phyloP scores from a whole-genome alignment of 2,329 filamentous ascomycete genomes.

The Colletotrichum lentis region DNA sequence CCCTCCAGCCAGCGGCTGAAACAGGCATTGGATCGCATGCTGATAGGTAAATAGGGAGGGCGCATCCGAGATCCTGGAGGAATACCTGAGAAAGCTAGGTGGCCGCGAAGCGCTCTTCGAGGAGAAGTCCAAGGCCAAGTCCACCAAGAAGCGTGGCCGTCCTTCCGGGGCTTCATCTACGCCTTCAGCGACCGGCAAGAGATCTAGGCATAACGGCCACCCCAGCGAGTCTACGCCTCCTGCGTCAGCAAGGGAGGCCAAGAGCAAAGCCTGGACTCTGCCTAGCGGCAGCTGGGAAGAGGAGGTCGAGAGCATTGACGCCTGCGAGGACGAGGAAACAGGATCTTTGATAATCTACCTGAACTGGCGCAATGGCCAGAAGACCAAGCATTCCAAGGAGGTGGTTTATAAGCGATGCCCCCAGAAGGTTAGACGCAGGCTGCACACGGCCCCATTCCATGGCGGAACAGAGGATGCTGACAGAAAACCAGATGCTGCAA shows the following conservation, averaged over 20 bases:
- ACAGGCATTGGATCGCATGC: background rate
- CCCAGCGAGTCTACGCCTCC: constrained; percentile 60
- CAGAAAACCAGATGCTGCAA: constrained; percentile 60
- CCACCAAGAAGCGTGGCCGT: constrained; percentile 67
- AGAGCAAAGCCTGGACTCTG: constrained; percentile 64
- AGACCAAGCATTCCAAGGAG: constrained; percentile 75
- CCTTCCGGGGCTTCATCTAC: constrained; percentile 50
- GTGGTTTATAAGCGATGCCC: constrained; percentile 79
- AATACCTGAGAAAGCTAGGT: constrained; percentile 70
- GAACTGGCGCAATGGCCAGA: constrained; percentile 76
- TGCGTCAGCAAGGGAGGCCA: constrained; percentile 50
- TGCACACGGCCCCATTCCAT: background rate
- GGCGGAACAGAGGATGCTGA: background rate
- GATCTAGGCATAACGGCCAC: constrained; percentile 59
- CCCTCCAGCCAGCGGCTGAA: background rate
- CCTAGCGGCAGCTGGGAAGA: constrained; percentile 82
- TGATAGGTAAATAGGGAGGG: constrained; percentile 56
- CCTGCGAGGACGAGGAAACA: constrained; percentile 70
- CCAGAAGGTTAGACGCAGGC: constrained; percentile 67
- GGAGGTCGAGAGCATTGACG: constrained; percentile 73
- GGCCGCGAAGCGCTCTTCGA: constrained; percentile 66
- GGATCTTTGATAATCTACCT: constrained; percentile 72
- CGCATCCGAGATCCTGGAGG: constrained; percentile 66
- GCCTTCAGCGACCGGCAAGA: constrained; percentile 53
- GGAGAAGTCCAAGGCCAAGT: constrained; percentile 58